These are phyloP conservation scores for Populus simonii DNA, from an alignment of 345 rosid genomes.

Conservation along the genomic window DNA sequence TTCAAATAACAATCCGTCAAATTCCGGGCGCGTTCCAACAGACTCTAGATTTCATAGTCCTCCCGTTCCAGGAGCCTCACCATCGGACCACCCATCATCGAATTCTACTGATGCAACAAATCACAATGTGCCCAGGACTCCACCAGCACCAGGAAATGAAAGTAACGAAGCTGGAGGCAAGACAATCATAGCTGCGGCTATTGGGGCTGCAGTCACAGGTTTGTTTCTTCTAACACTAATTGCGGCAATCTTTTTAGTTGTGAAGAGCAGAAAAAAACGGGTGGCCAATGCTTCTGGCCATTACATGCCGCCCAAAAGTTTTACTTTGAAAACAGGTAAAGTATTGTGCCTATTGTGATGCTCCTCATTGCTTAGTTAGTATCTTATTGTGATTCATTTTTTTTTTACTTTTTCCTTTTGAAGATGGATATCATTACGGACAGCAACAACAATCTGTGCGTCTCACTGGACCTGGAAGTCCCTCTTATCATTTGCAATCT, in stretches of 20 bases:
- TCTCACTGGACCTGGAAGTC: slow-evolving; percentile 34
- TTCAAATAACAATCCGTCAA: slow-evolving; percentile 12
- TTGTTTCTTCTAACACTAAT: slow-evolving; percentile 50
- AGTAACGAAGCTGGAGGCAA: neutral
- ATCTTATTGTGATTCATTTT: neutral
- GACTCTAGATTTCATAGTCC: neutral
- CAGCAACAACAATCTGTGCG: slow-evolving; percentile 33
- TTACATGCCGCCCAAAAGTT: slow-evolving; percentile 49
- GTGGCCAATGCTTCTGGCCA: slow-evolving; percentile 24
- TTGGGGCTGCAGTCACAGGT: slow-evolving; percentile 41
- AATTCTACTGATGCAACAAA: neutral
- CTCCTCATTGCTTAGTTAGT: neutral
- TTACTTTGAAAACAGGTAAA: slow-evolving; percentile 51
- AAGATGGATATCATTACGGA: slow-evolving; percentile 56
- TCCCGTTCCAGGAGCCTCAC: slow-evolving; percentile 11
- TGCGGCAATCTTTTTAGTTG: slow-evolving; percentile 34
- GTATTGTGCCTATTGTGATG: neutral
- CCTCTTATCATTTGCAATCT: slow-evolving; percentile 40
- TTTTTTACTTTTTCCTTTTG: slow-evolving; percentile 1
- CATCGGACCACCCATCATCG: slow-evolving; percentile 6
- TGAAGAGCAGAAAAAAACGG: slow-evolving; percentile 44
- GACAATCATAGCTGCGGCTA: slow-evolving; percentile 25
- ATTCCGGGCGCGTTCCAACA: slow-evolving; percentile 21
- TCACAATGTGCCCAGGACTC: neutral
- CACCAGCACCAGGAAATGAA: slow-evolving; percentile 6